Conservation (phyloP, 208 protist species). For the Crithidia thermophila region DNA sequence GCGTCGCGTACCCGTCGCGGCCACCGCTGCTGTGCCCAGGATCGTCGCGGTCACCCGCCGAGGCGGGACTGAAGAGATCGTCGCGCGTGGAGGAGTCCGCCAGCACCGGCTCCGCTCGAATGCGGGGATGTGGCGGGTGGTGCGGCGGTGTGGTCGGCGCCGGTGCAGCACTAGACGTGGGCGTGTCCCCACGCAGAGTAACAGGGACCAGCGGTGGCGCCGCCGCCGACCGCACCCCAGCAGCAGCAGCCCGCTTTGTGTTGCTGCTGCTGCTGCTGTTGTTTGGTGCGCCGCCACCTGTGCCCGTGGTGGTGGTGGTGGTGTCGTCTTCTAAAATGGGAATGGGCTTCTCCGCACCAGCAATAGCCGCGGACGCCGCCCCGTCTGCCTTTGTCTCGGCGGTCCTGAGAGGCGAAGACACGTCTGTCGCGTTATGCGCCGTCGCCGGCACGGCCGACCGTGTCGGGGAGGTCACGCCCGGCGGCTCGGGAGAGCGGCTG, state of each 20-base stretch:
- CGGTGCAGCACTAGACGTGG: no score
- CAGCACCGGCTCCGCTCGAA: not conserved
- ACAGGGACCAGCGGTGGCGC: no score
- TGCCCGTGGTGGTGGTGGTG: not conserved
- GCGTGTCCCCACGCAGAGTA: no score
- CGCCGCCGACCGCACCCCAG: no score
- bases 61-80: slow-evolving; percentile 24
- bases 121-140: not conserved
- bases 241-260: not conserved
- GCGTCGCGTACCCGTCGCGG: not conserved
- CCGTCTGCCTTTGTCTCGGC: not conserved
- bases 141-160: not conserved
- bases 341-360: slow-evolving; percentile 1
- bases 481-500: slow-evolving; percentile 1
- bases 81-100: not conserved
- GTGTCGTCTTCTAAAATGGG: not conserved
- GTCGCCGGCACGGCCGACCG: not conserved
- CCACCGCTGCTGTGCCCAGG: not conserved
- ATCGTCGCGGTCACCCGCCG: not conserved
- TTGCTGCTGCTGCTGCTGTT: not conserved
- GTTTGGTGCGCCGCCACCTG: not conserved
- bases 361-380: not conserved
- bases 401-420: not conserved
- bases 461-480: not conserved
- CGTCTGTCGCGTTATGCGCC: not conserved